Conservation (phyloP, 148 eudicot species). For the Polygonum aviculare region DNA sequence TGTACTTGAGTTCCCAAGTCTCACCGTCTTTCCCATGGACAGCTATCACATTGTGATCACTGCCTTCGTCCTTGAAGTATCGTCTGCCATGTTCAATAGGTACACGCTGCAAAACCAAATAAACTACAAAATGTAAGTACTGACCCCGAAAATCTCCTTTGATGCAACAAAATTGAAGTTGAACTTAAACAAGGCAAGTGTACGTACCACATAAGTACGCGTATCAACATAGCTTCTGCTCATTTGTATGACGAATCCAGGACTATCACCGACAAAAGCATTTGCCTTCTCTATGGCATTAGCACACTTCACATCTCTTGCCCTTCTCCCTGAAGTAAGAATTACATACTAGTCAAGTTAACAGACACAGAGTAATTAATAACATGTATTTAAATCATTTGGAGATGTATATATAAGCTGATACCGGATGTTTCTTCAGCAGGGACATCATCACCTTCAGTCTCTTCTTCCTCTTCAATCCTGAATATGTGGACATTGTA, state of each 20-base stretch:
- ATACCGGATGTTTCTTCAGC: too few relatives aligned
- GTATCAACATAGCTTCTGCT: background rate
- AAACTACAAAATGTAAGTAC: background rate
- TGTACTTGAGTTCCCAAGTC: background rate
- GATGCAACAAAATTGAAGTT: background rate
- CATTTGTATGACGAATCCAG: too few relatives aligned
- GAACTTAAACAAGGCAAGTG: background rate
- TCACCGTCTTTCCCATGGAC: background rate
- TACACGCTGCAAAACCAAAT: background rate
- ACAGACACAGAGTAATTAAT: too few relatives aligned
- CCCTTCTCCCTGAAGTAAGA: too few relatives aligned
- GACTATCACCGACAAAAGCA: background rate
- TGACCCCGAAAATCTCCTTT: background rate
- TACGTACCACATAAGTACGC: background rate
- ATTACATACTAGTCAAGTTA: too few relatives aligned
- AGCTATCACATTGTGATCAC: background rate
- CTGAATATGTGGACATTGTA: background rate
- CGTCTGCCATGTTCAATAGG: background rate
- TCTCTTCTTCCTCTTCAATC: background rate
- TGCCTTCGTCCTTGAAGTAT: background rate
- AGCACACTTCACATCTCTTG: too few relatives aligned
- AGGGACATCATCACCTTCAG: too few relatives aligned
- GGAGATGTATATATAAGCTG: too few relatives aligned
- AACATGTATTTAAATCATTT: too few relatives aligned
- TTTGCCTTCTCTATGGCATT: background rate